These are phyloP conservation scores for Xylaria digitata DNA, from an alignment of 2,329 filamentous ascomycete genomes.

Conservation along the genomic window DNA sequence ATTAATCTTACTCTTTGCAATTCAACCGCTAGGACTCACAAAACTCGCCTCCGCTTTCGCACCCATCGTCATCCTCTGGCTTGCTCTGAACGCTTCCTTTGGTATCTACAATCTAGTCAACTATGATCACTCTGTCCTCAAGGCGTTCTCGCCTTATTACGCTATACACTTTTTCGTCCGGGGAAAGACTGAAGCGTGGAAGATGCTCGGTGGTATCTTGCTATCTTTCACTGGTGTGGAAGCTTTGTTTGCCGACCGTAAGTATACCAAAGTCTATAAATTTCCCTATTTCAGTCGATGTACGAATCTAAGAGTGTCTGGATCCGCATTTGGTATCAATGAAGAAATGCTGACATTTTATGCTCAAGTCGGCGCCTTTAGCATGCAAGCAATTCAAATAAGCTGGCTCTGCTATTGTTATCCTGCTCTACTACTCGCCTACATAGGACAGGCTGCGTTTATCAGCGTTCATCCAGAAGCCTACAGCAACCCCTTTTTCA, in stretches of 20 bases:
- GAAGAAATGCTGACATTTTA: constrained; percentile 11
- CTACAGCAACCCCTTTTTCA: constrained; percentile 80
- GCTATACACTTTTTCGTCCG: constrained; percentile 70
- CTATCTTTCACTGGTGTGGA: constrained; percentile 83
- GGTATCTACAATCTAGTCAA: constrained; percentile 71
- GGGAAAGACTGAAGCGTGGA: constrained; percentile 71
- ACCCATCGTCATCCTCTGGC: constrained; percentile 75
- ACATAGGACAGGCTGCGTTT: constrained; percentile 79
- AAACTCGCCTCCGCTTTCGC: constrained; percentile 71
- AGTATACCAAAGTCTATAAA: neutral
- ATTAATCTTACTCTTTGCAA: constrained; percentile 69
- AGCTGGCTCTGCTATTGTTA: constrained; percentile 77
- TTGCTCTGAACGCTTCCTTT: constrained; percentile 70
- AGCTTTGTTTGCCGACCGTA: constrained; percentile 76
- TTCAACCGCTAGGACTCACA: constrained; percentile 73
- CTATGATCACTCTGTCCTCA: constrained; percentile 65
- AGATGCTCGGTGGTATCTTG: constrained; percentile 75
- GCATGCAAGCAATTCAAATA: constrained; percentile 75
- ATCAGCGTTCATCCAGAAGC: constrained; percentile 69
- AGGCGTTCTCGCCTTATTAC: constrained; percentile 68
- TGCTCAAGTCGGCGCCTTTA: constrained; percentile 73
- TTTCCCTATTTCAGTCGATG: neutral
- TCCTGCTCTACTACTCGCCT: constrained; percentile 73
- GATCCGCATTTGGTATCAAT: neutral
- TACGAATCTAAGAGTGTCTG: neutral